Evolutionary conservation across 164 flowering plant genomes (phyloP), one percentile per base, ranked within the genome.

Genomic region (Berberis vulgaris): DNA sequence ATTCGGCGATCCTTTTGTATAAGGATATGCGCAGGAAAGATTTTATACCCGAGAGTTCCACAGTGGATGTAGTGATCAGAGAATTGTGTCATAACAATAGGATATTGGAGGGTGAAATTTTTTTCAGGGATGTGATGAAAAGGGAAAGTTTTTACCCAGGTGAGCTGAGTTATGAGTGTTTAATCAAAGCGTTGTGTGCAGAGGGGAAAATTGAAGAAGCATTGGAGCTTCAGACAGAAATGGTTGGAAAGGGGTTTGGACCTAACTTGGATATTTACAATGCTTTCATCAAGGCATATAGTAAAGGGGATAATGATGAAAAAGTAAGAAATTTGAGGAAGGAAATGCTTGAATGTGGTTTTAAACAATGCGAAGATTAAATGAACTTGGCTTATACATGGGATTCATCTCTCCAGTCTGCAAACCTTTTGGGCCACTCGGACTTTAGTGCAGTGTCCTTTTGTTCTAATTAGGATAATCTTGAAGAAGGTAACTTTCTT

Each of bases 171-270:
- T 93, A 79, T 62, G 77, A 70, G 58, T 11, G 66, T 39, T 60
- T 90, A 73, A 80, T 90, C 45, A 76, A 60, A 71, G 86, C 88
- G 40, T 76, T 93, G 53, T 86, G 94, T 63, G 58, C 57, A 50
- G 78, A 78, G 66, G 86, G 86, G 70, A 74, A 67, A 69, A 77
- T 85, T 84, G 84, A 84, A 65, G 88, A 82, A 63, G 97, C 87
- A n/a, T 62, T 84, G 68, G 74, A 74, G 69, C 76, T 88, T 72
- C 94, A 90, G 74, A 85, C 77, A 0, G 88, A 84, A 76, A 93
- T 93, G 98, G 88, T 80, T 5, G 82, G 87, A 59, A 82, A 69
- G 77, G 94, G 97, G 42, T 86, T 78, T 76, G 67, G 67, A 63
- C 89, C 89, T 2, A 73, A 76, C 79, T n/a, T 44, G 1, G 76